phyloP scores from a whole-genome alignment of 202 grass and related monocot genomes.

The Alloteropsis angusta region DNA sequence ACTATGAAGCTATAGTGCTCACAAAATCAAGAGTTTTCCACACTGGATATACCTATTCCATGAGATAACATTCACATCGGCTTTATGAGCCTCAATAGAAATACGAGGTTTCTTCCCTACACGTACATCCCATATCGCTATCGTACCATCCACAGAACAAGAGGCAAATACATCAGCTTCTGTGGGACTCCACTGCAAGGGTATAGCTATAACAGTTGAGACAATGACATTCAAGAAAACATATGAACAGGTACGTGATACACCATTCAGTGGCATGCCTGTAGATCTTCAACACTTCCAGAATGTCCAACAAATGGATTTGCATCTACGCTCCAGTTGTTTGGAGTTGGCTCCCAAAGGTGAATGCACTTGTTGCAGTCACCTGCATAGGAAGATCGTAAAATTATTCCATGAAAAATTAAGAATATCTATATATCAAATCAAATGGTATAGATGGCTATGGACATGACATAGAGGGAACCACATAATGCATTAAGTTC shows the following conservation, averaged over 20 bases:
- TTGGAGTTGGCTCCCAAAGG: constrained; percentile 70
- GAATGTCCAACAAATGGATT: constrained; percentile 77
- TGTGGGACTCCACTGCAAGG: constrained; percentile 83
- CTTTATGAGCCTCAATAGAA: constrained; percentile 68
- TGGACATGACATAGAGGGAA: neutral
- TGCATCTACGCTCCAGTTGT: constrained; percentile 61
- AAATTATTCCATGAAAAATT: neutral
- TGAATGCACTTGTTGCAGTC: constrained; percentile 85
- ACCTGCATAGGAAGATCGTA: constrained; percentile 26
- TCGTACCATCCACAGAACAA: constrained; percentile 75
- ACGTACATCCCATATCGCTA: constrained; percentile 85
- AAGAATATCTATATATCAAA: neutral
- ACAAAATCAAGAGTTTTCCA: neutral
- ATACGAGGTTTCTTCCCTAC: constrained; percentile 51
- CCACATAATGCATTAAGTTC: neutral
- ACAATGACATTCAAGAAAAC: neutral
- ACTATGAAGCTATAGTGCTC: neutral
- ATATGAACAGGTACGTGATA: neutral
- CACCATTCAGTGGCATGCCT: constrained; percentile 31
- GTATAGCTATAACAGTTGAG: constrained; percentile 24
- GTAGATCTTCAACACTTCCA: constrained; percentile 86
- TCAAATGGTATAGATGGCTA: constrained; percentile 8
- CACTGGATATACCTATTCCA: constrained; percentile 59
- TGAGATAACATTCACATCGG: constrained; percentile 95
- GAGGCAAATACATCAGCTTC: constrained; percentile 85